A percentile compares a stretch with the other conserved stretches of the same genome.
phyloP scores from a whole-genome alignment of 192 early-diverging fungal genomes.

The Umbelopsis isabellina region DNA sequence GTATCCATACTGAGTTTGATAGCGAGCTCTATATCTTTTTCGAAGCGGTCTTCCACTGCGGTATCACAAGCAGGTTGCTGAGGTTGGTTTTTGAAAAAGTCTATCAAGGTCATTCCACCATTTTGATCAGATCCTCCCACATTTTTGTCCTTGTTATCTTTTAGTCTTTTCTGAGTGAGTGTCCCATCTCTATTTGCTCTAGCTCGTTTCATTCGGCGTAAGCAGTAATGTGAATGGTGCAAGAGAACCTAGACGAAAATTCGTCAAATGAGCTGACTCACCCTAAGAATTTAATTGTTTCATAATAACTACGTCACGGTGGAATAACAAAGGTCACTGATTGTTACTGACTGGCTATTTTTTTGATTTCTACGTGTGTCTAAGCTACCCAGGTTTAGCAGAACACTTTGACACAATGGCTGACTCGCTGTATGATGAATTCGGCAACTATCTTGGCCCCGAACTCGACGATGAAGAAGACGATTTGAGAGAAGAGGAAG shows the following conservation, averaged over 20 bases:
- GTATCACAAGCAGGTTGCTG: neutral
- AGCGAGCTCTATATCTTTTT: constrained; percentile 16
- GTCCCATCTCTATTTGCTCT: neutral
- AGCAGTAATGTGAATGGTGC: too few species aligned
- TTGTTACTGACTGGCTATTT: neutral
- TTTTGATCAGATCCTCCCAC: neutral
- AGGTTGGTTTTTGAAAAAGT: constrained; percentile 16
- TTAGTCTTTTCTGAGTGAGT: neutral
- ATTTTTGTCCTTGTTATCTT: neutral
- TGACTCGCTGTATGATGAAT: constrained; percentile 84
- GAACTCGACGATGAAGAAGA: constrained; percentile 80
- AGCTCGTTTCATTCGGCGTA: constrained; percentile 7
- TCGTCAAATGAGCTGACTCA: constrained; percentile 5
- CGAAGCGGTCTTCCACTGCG: neutral
- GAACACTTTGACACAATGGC: constrained; percentile 55
- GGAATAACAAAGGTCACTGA: constrained; percentile 6
- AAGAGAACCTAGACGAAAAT: neutral
- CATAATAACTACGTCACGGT: constrained; percentile 7
- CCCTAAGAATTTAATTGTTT: neutral
- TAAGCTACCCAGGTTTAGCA: neutral
- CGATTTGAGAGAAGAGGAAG: constrained; percentile 56
- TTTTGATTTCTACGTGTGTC: constrained; percentile 7
- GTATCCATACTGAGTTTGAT: neutral
- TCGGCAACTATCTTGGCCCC: constrained; percentile 99
- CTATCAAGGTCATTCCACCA: constrained; percentile 1